These are phyloP conservation scores for Fusarium udum DNA, from an alignment of 2,329 filamentous ascomycete species.

Conservation along the genomic window DNA sequence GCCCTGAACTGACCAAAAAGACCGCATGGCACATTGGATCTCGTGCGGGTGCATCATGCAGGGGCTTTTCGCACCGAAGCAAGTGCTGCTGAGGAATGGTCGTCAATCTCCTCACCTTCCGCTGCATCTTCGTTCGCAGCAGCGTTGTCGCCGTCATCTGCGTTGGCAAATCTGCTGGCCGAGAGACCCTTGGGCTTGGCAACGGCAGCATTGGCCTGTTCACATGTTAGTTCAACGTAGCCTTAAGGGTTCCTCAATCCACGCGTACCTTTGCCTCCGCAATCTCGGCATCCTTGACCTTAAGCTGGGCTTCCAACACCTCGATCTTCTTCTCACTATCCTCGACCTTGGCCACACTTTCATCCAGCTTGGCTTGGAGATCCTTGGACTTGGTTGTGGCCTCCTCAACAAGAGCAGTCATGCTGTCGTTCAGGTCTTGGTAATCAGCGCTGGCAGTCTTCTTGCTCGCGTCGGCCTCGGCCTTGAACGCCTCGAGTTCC, in stretches of 20 bases:
- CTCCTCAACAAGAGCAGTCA: constrained; percentile 69
- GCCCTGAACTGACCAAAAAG: constrained; percentile 1
- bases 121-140: constrained; percentile 51
- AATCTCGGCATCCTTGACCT: constrained; percentile 71
- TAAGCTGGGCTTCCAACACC: constrained; percentile 64
- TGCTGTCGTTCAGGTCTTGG: constrained; percentile 70
- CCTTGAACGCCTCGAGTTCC: constrained; percentile 63
- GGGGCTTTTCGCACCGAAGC: constrained; percentile 71
- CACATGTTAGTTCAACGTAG: not conserved
- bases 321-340: constrained; percentile 60
- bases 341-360: constrained; percentile 55
- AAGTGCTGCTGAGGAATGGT: constrained; percentile 72
- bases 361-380: constrained; percentile 60
- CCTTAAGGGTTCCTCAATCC: no score
- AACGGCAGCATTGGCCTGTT: constrained; percentile 57
- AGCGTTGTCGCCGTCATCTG: constrained; percentile 49
- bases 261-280: constrained; percentile 66
- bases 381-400: constrained; percentile 63
- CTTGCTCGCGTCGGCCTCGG: constrained; percentile 59
- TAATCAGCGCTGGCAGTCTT: constrained; percentile 70
- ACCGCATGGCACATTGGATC: constrained; percentile 31
- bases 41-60: constrained; percentile 52
- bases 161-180: constrained; percentile 63
- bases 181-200: constrained; percentile 61
- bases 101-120: constrained; percentile 69